Conservation (phyloP, 371 early-diverging fungal species). For the Coemansia sp. region DNA sequence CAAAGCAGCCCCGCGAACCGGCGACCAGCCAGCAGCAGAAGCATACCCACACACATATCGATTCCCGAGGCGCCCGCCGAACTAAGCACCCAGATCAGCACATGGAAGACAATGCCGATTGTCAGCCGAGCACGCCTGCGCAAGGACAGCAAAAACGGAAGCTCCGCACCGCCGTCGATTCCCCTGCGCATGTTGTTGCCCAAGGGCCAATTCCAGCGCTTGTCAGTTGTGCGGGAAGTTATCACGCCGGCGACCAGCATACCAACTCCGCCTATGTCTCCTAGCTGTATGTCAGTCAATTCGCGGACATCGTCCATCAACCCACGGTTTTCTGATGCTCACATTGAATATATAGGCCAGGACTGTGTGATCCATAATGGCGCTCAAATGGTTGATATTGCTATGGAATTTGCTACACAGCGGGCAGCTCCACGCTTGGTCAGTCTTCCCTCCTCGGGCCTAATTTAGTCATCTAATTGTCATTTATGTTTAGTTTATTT, state of each 20-base stretch:
- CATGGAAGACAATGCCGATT: slow-evolving; percentile 7
- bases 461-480: background rate
- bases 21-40: background rate
- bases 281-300: background rate
- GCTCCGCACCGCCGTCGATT: slow-evolving; percentile 20
- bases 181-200: slow-evolving; percentile 36
- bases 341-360: slow-evolving; percentile 38
- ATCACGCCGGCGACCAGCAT: background rate
- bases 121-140: slow-evolving; percentile 2
- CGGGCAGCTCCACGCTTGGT: slow-evolving; percentile 40
- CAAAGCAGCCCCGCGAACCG: slow-evolving; percentile 11
- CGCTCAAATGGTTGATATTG: slow-evolving; percentile 37
- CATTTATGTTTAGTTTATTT: slow-evolving; percentile 3
- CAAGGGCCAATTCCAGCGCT: background rate
- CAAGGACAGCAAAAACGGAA: slow-evolving; percentile 7
- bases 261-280: slow-evolving; percentile 21
- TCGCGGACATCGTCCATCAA: slow-evolving; percentile 6
- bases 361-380: slow-evolving; percentile 50
- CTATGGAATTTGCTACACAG: slow-evolving; percentile 28
- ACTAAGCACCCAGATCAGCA: background rate
- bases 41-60: background rate
- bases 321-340: slow-evolving; percentile 45
- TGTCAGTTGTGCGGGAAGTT: background rate
- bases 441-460: slow-evolving; percentile 12
- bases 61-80: background rate